Conservation (phyloP, 441 rosid genomes). For the Populus hybrid region DNA sequence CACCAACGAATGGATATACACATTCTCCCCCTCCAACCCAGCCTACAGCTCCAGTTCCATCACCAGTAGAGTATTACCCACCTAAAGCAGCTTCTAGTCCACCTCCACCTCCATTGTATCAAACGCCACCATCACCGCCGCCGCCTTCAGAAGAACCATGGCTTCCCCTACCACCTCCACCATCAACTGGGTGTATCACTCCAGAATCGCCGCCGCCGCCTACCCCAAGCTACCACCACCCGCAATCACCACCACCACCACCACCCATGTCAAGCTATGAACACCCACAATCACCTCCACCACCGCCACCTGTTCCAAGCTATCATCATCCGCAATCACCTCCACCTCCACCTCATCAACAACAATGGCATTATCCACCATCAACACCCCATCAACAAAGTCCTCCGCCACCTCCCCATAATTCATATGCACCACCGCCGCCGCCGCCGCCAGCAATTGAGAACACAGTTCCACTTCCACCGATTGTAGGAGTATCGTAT, state of each 20-base stretch:
- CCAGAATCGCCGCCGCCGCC: slow-evolving; percentile 18
- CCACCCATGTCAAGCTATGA: slow-evolving; percentile 13
- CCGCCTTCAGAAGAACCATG: slow-evolving; percentile 22
- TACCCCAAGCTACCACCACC: slow-evolving; percentile 14
- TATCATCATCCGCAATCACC: slow-evolving; percentile 8
- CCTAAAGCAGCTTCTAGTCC: not conserved
- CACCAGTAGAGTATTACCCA: slow-evolving; percentile 24
- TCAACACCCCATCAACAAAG: slow-evolving; percentile 19
- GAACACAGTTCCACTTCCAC: slow-evolving; percentile 29
- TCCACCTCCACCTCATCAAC: slow-evolving; percentile 23
- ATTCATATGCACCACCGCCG: slow-evolving; percentile 29
- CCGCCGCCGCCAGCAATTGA: slow-evolving; percentile 32
- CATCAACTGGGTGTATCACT: slow-evolving; percentile 14
- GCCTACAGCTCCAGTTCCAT: slow-evolving; percentile 18
- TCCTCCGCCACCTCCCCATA: slow-evolving; percentile 22
- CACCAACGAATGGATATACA: slow-evolving; percentile 22
- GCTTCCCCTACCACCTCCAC: slow-evolving; percentile 14
- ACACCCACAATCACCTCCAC: not conserved
- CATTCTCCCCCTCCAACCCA: slow-evolving; percentile 29
- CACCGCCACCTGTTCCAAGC: slow-evolving; percentile 15
- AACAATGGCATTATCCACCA: slow-evolving; percentile 27
- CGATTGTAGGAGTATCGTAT: slow-evolving; percentile 40
- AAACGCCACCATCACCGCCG: slow-evolving; percentile 11
- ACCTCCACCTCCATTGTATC: slow-evolving; percentile 16
- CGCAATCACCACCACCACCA: slow-evolving; percentile 21